Percentiles rank a stretch among this genome's conserved stretches.
Conservation (phyloP, 345 rosid genomes). For the Clausena lansium region DNA sequence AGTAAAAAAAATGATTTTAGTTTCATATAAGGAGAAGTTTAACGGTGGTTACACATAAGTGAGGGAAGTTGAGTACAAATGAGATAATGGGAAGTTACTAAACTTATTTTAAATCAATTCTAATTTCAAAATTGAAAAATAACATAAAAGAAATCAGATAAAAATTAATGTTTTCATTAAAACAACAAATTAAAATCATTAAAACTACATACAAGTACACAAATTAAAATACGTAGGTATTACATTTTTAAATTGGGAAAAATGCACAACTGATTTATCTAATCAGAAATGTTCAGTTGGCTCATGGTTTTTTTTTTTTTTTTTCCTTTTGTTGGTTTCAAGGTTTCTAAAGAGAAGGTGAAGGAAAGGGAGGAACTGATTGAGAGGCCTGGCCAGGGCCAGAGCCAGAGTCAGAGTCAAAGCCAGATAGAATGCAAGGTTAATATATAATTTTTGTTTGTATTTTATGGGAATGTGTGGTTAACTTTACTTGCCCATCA, state of each 20-base stretch:
- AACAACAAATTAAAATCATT: too few relatives aligned
- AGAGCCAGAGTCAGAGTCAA: constrained; percentile 43
- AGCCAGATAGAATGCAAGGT: constrained; percentile 93
- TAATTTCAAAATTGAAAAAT: too few relatives aligned
- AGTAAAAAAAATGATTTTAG: too few relatives aligned
- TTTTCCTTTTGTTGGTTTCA: constrained; percentile 5
- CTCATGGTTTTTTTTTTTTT: not conserved
- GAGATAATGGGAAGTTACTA: too few relatives aligned
- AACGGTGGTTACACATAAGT: too few relatives aligned
- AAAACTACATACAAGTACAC: too few relatives aligned
- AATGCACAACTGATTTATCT: not conserved
- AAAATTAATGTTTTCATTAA: too few relatives aligned
- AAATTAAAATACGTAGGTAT: too few relatives aligned
- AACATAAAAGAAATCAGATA: too few relatives aligned
- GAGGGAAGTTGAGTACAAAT: too few relatives aligned
- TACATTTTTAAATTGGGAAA: not conserved
- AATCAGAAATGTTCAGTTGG: not conserved
- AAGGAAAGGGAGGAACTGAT: constrained; percentile 59
- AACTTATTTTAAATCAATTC: too few relatives aligned
- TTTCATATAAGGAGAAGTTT: too few relatives aligned
- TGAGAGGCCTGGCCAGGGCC: constrained; percentile 44
- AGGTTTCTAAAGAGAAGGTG: constrained; percentile 62
- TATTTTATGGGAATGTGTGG: not conserved
- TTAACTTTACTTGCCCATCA: not conserved
- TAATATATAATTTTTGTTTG: not conserved